Evolutionary conservation across 345 rosid species (phyloP), one percentile per base, ranked within the genome.

Genomic region (Erodium maritimum): DNA sequence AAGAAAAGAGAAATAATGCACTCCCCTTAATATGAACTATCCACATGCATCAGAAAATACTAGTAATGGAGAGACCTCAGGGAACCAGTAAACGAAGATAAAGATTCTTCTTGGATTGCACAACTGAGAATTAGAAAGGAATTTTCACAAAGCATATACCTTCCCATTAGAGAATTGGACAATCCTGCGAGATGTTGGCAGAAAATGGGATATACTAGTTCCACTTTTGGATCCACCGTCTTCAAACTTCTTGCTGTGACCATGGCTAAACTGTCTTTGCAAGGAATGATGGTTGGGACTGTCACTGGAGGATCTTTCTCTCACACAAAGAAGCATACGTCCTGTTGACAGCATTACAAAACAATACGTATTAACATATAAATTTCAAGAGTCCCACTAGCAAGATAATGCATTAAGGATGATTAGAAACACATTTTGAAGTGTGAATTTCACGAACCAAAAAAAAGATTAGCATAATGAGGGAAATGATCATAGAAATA

Each of bases 111-210:
- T 3, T 42, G 48, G 48, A 42, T 42, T 14, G 48, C 48, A 42
- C 14, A 21, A 21, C 20, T 5, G 21, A 4, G 2, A 21, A 55
- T 17, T 5, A 24, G 0, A 5, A 55, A 21, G 21, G 19, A 19
- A 23, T 2, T 13, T 24, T 21, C 23, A 17, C 11, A 34, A 18
- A 64, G 20, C 25, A 57, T 54, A 54, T 20, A 81, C 87, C 82
- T 78, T 81, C 63, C 81, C 90, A 61, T 86, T 81, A 19, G 94
- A 86, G 68, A 86, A 86, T 57, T 86, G 94, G 52, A 86, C 90
- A 53, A 86, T 86, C 56, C 90, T 83, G 22, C 90, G 85, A 34
- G 94, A 86, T 21, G 90, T 86, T 1, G 87, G 90, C 29, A 86
- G 77, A 61, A 86, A 86, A 72, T 83, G 87, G 52, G 90, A 86